phyloP scores from a whole-genome alignment of 257 asterid genomes.

The Voacanga thouarsii region DNA sequence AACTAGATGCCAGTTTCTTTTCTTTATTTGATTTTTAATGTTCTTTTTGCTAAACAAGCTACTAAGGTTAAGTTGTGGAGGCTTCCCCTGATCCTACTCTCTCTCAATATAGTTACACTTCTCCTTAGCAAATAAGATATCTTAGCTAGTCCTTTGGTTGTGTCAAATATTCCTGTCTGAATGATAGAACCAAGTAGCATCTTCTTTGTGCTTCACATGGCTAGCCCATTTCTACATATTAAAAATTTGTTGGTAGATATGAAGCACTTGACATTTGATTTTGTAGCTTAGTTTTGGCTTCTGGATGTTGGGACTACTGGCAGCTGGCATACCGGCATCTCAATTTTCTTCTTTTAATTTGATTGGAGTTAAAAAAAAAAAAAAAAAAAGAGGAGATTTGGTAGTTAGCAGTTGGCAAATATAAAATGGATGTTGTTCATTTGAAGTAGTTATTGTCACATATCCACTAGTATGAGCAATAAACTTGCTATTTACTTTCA shows the following conservation, averaged over 20 bases:
- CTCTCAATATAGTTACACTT: constrained; percentile 19
- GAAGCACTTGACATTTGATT: constrained; percentile 15
- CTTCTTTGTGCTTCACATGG: neutral
- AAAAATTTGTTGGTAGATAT: constrained; percentile 7
- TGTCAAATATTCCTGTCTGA: constrained; percentile 2
- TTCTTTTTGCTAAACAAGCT: constrained; percentile 1
- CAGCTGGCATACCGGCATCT: neutral
- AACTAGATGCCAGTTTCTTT: neutral
- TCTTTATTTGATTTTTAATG: neutral
- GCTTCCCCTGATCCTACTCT: constrained; percentile 19
- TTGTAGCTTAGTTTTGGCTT: constrained; percentile 26
- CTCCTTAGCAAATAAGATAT: constrained; percentile 8
- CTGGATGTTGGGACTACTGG: constrained; percentile 14
- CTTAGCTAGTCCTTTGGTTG: constrained; percentile 9
- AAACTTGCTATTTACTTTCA: too few species aligned
- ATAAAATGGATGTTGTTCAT: too few species aligned
- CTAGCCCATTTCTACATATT: neutral
- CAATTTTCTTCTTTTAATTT: neutral
- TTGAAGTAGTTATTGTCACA: too few species aligned
- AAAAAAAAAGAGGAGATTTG: too few species aligned
- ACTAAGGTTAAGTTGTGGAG: constrained; percentile 13
- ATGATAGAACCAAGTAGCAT: constrained; percentile 25
- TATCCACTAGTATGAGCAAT: too few species aligned
- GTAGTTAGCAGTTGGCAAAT: too few species aligned
- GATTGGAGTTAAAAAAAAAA: neutral